Evolutionary conservation across 2,329 filamentous ascomycete genomes (phyloP).

Genomic region (Plectosphaerella plurivora): DNA sequence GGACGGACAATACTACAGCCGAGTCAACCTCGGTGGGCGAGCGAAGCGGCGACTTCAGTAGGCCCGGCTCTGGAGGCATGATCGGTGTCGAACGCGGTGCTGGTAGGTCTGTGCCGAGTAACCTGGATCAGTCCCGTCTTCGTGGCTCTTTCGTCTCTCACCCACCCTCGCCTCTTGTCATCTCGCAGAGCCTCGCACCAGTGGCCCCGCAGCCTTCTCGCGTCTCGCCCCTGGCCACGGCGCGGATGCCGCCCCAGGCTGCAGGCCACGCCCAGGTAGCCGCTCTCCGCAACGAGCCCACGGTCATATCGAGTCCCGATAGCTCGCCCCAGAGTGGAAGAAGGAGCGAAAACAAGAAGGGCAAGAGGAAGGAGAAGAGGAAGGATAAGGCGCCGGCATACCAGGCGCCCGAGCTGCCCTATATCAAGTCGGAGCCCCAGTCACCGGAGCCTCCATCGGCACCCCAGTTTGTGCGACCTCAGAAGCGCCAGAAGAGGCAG

Average conservation of each 20-base stretch:
- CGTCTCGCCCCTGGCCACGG: conserved; percentile 53
- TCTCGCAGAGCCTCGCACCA: conserved; percentile 68
- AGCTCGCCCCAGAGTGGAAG: conserved; percentile 53
- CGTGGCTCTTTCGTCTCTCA: conserved; percentile 13
- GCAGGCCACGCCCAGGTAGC: conserved; percentile 47
- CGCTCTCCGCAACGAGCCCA: conserved; percentile 48
- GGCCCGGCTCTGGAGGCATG: conserved; percentile 33
- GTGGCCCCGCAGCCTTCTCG: conserved; percentile 73
- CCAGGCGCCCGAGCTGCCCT: conserved; percentile 44
- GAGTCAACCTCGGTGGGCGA: conserved; percentile 27
- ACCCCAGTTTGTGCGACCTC: conserved; percentile 47
- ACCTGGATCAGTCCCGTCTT: conserved; percentile 6
- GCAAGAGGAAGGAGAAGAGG: conserved; percentile 38
- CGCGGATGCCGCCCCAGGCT: conserved; percentile 27
- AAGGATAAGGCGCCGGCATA: conserved; percentile 47
- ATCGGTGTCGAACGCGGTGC: conserved; percentile 12
- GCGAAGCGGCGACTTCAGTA: conserved; percentile 34
- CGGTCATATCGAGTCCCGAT: conserved; percentile 50
- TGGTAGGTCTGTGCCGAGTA: conserved; percentile 10
- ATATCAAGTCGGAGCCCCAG: conserved; percentile 61
- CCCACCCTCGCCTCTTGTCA: conserved; percentile 59
- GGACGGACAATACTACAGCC: conserved; percentile 8
- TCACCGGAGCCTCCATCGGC: conserved; percentile 56
- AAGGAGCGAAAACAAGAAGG: conserved; percentile 42
- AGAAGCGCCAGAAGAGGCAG: conserved; percentile 50